Percentiles rank a stretch among this genome's conserved stretches.
phyloP scores from a whole-genome alignment of 495 filamentous ascomycete genomes.

The Penicillium canariense region DNA sequence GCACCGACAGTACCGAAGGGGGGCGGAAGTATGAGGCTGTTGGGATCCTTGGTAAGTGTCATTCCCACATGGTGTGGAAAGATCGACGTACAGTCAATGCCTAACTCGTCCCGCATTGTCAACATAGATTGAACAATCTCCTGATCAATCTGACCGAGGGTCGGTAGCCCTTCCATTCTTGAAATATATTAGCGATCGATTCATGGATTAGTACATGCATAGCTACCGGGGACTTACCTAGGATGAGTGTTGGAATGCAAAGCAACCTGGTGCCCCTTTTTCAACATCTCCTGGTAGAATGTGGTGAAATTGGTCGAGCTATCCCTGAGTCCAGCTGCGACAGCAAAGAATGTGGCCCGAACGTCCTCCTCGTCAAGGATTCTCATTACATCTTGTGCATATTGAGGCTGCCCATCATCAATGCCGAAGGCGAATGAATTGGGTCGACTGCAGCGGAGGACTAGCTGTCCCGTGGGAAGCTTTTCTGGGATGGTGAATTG shows the following conservation, averaged over 20 bases:
- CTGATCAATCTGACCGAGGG: conserved; percentile 62
- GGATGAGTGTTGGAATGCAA: conserved; percentile 74
- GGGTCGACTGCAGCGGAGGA: conserved; percentile 66
- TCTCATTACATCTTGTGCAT: conserved; percentile 61
- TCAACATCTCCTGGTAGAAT: conserved; percentile 64
- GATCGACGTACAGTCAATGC: conserved; percentile 34
- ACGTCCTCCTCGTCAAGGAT: conserved; percentile 62
- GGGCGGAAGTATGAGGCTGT: conserved; percentile 67
- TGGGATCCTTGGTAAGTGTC: background rate
- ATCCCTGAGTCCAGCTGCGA: conserved; percentile 64
- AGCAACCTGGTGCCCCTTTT: conserved; percentile 70
- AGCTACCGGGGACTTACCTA: conserved; percentile 34
- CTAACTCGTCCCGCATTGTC: conserved; percentile 52
- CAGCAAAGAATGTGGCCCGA: conserved; percentile 76
- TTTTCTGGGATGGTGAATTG: conserved; percentile 56
- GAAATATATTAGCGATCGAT: conserved; percentile 2
- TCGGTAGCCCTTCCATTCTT: conserved; percentile 63
- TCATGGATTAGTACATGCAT: background rate
- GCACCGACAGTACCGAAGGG: conserved; percentile 76
- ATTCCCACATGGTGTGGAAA: background rate
- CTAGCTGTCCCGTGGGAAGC: conserved; percentile 57
- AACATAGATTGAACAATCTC: conserved; percentile 64
- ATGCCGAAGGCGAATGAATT: conserved; percentile 80
- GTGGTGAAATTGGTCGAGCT: conserved; percentile 56
- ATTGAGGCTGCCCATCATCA: conserved; percentile 67